Conservation (phyloP, 2,329 filamentous ascomycete species). For the Pseudogymnoascus sp. region DNA sequence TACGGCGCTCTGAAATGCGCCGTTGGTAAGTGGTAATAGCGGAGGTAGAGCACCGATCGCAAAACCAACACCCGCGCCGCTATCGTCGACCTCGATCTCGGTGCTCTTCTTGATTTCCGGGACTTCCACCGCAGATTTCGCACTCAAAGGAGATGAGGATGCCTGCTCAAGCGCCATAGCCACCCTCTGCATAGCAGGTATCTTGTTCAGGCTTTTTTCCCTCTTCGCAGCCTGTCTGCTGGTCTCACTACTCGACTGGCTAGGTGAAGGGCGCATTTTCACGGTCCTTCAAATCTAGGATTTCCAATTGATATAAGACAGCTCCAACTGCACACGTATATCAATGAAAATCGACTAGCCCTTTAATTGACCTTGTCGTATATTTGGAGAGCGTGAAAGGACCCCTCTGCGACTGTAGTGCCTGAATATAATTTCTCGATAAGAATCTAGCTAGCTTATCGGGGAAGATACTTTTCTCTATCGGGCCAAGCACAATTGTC, state of each 20-base stretch:
- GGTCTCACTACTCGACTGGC: not conserved
- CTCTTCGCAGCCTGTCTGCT: constrained; percentile 3
- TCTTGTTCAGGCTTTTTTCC: constrained; percentile 8
- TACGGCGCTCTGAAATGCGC: not conserved
- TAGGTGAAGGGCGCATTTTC: not conserved
- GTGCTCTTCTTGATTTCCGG: not conserved
- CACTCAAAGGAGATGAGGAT: not conserved
- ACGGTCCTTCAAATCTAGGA: not conserved
- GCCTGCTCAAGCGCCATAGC: not conserved
- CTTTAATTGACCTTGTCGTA: constrained; percentile 1
- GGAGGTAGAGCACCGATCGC: not conserved
- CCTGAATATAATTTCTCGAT: constrained; percentile 9
- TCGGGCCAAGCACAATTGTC: not conserved
- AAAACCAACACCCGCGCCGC: not conserved
- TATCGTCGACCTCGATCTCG: not conserved
- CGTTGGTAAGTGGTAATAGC: not conserved
- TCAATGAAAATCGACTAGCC: not conserved
- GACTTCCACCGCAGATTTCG: not conserved
- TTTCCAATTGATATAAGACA: constrained; percentile 6
- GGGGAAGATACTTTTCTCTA: constrained; percentile 8
- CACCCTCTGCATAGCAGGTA: constrained; percentile 5
- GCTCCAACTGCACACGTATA: constrained; percentile 5
- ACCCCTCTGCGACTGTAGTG: not conserved
- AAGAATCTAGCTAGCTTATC: constrained; percentile 8
- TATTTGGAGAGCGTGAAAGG: not conserved